Evolutionary conservation across 306 rosid genomes (phyloP), one percentile per base, ranked within the genome.

Genomic region (Lagenaria siceraria): DNA sequence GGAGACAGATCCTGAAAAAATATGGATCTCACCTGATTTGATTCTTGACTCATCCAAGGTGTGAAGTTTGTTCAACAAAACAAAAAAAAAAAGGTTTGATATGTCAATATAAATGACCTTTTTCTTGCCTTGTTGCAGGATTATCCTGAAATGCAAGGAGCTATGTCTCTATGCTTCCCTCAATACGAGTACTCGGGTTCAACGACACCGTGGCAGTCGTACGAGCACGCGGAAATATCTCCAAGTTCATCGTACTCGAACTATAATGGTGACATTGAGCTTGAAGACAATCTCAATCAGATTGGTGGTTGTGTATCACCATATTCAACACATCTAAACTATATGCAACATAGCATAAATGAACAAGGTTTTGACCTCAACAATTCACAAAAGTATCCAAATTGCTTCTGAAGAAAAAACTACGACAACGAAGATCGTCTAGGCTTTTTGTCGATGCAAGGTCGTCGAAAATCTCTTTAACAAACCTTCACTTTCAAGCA

Each of bases 41-140:
- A 91, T 91, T 81, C 93, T 93, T 24, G 98, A 93, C 83, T 89
- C 98, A 60, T 91, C 96, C 13, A 93, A 89, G 97, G 98, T 93
- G 77, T 63, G 61, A 12, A 68, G 10, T 59, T n/a, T 11, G 13
- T 48, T 27, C 22, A 24, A 42, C 31, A 42, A 82, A 51, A 1
- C 3, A 29, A 14, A 46, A 46, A 46, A 10, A 9, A 46, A 46
- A 11, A 11, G 13, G 55, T 65, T 52, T 56, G 56, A 24, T 31
- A 52, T 40, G 43, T 22, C 55, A 52, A 40, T 51, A 1, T 7
- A 1, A 51, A 15, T 51, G 21, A 51, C 21, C 8, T 51, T 17
- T 51, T 51, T 40, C 75, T 66, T 60, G 71, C 61, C 4, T 71
- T 78, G 60, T 33, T 76, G 87, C 84, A 91, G 98, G 97, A 85